Evolutionary conservation across 495 filamentous ascomycete genomes (phyloP).

Genomic region (Geoglossum glabrum): DNA sequence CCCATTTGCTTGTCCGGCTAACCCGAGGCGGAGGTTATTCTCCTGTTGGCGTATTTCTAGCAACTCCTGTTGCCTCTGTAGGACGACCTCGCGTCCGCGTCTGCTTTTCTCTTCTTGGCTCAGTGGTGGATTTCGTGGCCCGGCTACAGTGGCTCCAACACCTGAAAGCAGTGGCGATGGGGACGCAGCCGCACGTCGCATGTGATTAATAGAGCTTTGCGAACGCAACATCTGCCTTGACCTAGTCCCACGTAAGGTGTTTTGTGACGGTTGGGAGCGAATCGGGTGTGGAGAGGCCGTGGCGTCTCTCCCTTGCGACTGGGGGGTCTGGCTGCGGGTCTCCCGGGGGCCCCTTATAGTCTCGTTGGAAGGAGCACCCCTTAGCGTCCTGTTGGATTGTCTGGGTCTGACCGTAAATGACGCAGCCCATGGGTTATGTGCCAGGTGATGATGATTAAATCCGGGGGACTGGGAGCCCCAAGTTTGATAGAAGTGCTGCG

Average conservation of each 20-base stretch:
- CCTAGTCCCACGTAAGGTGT: not conserved
- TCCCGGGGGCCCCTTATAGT: not conserved
- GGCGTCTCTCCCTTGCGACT: not conserved
- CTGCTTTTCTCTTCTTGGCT: not conserved
- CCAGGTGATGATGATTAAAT: not conserved
- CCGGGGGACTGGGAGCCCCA: not conserved
- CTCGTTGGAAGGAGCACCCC: not conserved
- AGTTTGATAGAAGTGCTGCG: not conserved
- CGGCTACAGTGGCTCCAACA: not conserved
- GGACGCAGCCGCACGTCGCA: not conserved
- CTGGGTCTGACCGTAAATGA: not conserved
- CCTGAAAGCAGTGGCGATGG: not conserved
- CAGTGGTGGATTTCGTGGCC: not conserved
- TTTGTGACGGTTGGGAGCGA: not conserved
- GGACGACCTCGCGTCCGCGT: not conserved
- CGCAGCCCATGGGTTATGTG: not conserved
- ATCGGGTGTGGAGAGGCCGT: not conserved
- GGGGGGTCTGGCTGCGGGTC: not conserved
- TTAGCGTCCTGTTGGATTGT: not conserved
- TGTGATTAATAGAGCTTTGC: not conserved
- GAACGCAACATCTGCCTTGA: not conserved
- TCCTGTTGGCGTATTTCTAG: not conserved
- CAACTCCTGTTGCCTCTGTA: not conserved
- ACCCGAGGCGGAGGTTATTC: not conserved
- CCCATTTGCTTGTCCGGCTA: not conserved